Evolutionary conservation across 441 rosid genomes (phyloP).

Genomic region (Pelargonium myrrhifolium): DNA sequence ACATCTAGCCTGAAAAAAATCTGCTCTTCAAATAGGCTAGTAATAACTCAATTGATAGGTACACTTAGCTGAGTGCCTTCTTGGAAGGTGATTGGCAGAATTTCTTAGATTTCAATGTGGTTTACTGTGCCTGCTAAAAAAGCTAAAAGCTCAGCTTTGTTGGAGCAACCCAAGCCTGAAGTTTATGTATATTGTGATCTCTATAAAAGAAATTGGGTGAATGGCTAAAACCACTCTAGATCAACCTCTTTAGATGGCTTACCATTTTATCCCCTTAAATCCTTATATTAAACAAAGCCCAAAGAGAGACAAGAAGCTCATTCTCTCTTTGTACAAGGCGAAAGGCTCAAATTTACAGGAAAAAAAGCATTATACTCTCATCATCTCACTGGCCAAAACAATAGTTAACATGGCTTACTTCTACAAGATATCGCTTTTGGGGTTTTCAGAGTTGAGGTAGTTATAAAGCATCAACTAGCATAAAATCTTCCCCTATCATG

Average conservation of each 20-base stretch:
- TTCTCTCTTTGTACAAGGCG: background rate
- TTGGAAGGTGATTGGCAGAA: background rate
- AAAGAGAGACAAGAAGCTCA: background rate
- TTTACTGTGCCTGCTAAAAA: background rate
- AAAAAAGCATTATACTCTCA: background rate
- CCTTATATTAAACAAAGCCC: background rate
- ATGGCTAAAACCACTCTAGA: background rate
- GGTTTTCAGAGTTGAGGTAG: background rate
- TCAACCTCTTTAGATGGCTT: background rate
- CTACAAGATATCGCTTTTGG: background rate
- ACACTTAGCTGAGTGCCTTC: background rate
- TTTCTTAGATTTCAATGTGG: background rate
- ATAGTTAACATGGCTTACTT: background rate
- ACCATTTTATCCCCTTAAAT: background rate
- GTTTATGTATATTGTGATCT: background rate
- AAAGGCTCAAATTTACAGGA: background rate
- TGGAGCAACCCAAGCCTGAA: background rate
- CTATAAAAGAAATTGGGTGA: too few species aligned
- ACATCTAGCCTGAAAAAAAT: background rate
- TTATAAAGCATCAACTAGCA: background rate
- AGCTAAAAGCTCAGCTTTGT: background rate
- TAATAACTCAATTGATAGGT: background rate
- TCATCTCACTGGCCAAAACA: background rate
- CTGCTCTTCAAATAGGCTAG: background rate
- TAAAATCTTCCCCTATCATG: background rate